Conservation (phyloP, 331 rosid genomes). For the Malus hybrid region DNA sequence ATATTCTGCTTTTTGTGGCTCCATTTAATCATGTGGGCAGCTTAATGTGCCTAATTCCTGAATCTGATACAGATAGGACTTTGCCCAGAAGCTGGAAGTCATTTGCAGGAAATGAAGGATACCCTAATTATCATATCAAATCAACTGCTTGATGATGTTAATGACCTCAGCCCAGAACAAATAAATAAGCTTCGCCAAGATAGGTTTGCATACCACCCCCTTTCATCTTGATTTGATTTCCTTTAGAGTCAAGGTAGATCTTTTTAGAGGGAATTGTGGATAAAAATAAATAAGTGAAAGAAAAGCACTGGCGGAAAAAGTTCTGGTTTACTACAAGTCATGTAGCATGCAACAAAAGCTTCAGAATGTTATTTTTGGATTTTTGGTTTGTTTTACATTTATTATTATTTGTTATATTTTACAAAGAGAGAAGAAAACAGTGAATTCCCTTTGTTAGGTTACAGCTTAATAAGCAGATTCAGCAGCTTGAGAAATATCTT, state of each 20-base stretch:
- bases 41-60: constrained; percentile 27
- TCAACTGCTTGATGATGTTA: constrained; percentile 74
- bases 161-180: constrained; percentile 49
- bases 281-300: constrained; percentile 7
- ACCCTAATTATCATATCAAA: constrained; percentile 72
- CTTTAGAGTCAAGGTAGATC: neutral
- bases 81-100: constrained; percentile 73
- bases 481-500: constrained; percentile 65
- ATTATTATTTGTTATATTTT: neutral
- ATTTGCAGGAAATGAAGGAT: constrained; percentile 87
- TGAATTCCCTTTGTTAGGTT: constrained; percentile 42
- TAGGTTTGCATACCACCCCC: constrained; percentile 42
- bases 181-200: constrained; percentile 72
- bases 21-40: constrained; percentile 3
- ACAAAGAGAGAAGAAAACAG: neutral
- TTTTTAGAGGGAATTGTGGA: neutral
- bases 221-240: neutral
- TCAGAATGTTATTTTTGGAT: neutral
- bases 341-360: neutral
- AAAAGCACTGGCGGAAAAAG: neutral
- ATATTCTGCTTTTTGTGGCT: constrained; percentile 12
- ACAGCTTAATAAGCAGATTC: constrained; percentile 79
- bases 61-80: constrained; percentile 57
- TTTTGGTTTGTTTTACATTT: neutral
- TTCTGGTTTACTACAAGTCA: neutral